Evolutionary conservation across 2,329 filamentous ascomycete genomes (phyloP).

Genomic region (Colletotrichum somersetense): DNA sequence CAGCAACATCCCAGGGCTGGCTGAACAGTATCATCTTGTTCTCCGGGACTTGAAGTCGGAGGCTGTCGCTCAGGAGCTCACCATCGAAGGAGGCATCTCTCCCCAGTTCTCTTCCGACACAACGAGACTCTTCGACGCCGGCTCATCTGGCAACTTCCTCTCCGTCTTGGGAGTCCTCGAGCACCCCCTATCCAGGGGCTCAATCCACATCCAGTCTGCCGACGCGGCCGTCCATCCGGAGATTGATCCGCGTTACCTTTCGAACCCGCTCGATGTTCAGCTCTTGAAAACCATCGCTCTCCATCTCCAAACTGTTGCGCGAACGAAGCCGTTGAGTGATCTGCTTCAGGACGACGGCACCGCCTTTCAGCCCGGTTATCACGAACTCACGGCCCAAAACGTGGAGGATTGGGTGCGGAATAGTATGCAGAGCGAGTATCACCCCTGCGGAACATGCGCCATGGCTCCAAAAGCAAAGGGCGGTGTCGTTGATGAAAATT

Average conservation of each 20-base stretch:
- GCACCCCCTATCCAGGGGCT: constrained; percentile 36
- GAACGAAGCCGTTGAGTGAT: constrained; percentile 28
- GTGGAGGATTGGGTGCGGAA: constrained; percentile 29
- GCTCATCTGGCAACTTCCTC: constrained; percentile 21
- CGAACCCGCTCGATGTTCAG: constrained; percentile 30
- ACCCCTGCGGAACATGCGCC: constrained; percentile 36
- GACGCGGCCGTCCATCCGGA: constrained; percentile 14
- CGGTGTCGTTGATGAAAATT: constrained; percentile 50
- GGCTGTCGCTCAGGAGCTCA: constrained; percentile 27
- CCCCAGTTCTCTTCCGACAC: constrained; percentile 37
- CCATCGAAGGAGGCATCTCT: constrained; percentile 37
- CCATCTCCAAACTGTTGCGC: constrained; percentile 26
- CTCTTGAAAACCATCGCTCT: constrained; percentile 29
- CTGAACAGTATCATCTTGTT: constrained; percentile 30
- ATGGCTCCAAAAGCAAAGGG: constrained; percentile 42
- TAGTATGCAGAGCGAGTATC: constrained; percentile 38
- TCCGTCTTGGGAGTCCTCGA: constrained; percentile 36
- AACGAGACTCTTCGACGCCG: constrained; percentile 32
- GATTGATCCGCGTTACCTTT: constrained; percentile 37
- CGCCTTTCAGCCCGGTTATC: constrained; percentile 32
- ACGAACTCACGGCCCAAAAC: constrained; percentile 19
- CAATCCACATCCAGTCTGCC: constrained; percentile 33
- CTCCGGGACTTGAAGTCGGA: constrained; percentile 22
- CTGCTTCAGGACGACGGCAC: constrained; percentile 27
- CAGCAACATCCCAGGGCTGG: not conserved